Evolutionary conservation across 1,284 basidiomycete species (phyloP).

Genomic region (Pisolithus thermaeus): DNA sequence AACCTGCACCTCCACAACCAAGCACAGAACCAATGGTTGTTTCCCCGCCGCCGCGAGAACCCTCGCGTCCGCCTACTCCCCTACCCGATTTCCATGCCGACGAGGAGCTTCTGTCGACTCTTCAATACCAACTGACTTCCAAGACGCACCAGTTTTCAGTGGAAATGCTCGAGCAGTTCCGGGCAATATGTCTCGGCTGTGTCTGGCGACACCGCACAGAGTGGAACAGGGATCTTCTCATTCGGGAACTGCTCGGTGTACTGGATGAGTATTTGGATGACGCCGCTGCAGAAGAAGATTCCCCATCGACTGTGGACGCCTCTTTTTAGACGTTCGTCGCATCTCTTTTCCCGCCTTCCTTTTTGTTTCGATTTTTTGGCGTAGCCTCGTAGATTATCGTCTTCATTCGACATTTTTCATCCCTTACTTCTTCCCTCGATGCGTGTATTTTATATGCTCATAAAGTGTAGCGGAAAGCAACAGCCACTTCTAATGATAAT

Average conservation of each 20-base stretch:
- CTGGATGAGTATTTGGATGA: conserved; percentile 60
- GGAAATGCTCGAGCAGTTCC: conserved; percentile 91
- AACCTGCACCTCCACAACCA: neutral
- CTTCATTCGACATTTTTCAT: conserved; percentile 17
- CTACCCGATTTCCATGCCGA: conserved; percentile 65
- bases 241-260: conserved; percentile 53
- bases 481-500: neutral
- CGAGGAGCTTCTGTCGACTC: conserved; percentile 37
- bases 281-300: conserved; percentile 25
- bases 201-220: conserved; percentile 78
- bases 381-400: conserved; percentile 23
- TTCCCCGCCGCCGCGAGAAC: conserved; percentile 31
- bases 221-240: conserved; percentile 75
- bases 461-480: neutral
- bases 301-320: neutral
- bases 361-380: neutral
- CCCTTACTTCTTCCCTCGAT: neutral
- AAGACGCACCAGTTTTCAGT: conserved; percentile 60
- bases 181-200: conserved; percentile 74
- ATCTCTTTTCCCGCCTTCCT: conserved; percentile 1
- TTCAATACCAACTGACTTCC: conserved; percentile 44
- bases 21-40: conserved; percentile 15
- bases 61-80: conserved; percentile 54
- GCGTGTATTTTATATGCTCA: neutral
- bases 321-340: conserved; percentile 4